A percentile compares a stretch with the other conserved stretches of the same genome.
Evolutionary conservation across 345 rosid species (phyloP).

Genomic region (Murraya koenigii): DNA sequence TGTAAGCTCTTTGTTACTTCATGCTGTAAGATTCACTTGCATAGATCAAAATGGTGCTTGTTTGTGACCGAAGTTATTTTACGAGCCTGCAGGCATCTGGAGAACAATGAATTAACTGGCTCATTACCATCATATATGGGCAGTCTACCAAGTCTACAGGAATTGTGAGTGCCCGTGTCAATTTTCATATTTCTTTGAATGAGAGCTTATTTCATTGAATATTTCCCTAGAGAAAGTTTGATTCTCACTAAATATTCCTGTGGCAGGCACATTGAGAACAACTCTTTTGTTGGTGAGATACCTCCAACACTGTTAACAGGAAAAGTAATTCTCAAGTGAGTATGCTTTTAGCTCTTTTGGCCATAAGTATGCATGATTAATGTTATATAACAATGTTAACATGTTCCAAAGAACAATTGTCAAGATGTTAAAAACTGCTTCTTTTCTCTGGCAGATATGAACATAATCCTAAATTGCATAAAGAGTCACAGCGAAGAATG

Average conservation of each 20-base stretch:
- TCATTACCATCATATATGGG: conserved; percentile 69
- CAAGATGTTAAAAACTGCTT: background rate
- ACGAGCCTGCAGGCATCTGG: conserved; percentile 70
- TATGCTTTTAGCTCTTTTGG: conserved; percentile 16
- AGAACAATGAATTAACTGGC: conserved; percentile 76
- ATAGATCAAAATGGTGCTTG: background rate
- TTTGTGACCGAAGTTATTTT: conserved; percentile 7
- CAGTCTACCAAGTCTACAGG: conserved; percentile 66
- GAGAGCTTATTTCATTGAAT: background rate
- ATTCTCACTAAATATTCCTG: conserved; percentile 7
- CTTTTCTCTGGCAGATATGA: conserved; percentile 50
- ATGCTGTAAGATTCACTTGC: background rate
- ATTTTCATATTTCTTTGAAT: background rate
- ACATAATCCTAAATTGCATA: conserved; percentile 59
- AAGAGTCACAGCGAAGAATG: conserved; percentile 36
- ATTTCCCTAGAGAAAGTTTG: background rate
- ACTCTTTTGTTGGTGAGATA: conserved; percentile 71
- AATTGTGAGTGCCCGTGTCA: conserved; percentile 52
- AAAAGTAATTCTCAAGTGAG: conserved; percentile 69
- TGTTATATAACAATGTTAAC: background rate
- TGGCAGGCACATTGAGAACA: conserved; percentile 81
- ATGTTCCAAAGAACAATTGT: background rate
- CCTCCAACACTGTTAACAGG: conserved; percentile 55
- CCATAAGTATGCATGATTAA: conserved; percentile 8
- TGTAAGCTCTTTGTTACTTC: conserved; percentile 51